phyloP scores from a whole-genome alignment of 2,329 filamentous ascomycete species.

The Exophiala lecanii-corni region DNA sequence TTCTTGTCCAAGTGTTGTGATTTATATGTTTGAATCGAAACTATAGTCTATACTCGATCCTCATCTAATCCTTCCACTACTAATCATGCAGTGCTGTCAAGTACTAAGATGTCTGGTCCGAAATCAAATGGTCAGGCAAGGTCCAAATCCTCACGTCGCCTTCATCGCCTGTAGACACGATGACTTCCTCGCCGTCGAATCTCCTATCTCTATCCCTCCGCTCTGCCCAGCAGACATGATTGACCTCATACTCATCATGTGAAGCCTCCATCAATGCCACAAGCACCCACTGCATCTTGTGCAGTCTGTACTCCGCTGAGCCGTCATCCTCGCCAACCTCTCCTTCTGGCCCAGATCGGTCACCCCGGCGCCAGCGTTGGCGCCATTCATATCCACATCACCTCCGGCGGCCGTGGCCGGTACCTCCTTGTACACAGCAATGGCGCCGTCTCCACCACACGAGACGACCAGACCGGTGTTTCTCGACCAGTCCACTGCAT shows the following conservation, averaged over 20 bases:
- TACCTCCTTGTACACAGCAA: conserved; percentile 71
- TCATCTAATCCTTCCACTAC: no score
- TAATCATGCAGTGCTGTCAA: no score
- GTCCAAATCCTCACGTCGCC: conserved; percentile 82
- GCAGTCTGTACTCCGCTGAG: conserved; percentile 14
- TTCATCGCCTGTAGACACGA: conserved; percentile 89
- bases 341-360: no score
- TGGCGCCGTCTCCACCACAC: conserved; percentile 77
- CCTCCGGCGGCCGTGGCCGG: conserved; percentile 27
- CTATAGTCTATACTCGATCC: no score
- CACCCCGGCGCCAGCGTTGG: no score
- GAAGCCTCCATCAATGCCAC: conserved; percentile 65
- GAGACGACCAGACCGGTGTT: conserved; percentile 75
- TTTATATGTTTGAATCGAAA: no score
- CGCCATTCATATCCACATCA: conserved; percentile 26
- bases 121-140: conserved; percentile 19
- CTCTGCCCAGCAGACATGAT: conserved; percentile 83
- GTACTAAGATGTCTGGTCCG: no score
- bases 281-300: conserved; percentile 62
- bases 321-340: conserved; percentile 16
- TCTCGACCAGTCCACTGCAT: conserved; percentile 79
- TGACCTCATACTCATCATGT: conserved; percentile 91
- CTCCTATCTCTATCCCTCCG: conserved; percentile 64
- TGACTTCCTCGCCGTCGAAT: conserved; percentile 68
- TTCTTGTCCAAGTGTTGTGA: no score